phyloP scores from a whole-genome alignment of 495 filamentous ascomycete species.

The Hyphodiscus hymeniophilus region DNA sequence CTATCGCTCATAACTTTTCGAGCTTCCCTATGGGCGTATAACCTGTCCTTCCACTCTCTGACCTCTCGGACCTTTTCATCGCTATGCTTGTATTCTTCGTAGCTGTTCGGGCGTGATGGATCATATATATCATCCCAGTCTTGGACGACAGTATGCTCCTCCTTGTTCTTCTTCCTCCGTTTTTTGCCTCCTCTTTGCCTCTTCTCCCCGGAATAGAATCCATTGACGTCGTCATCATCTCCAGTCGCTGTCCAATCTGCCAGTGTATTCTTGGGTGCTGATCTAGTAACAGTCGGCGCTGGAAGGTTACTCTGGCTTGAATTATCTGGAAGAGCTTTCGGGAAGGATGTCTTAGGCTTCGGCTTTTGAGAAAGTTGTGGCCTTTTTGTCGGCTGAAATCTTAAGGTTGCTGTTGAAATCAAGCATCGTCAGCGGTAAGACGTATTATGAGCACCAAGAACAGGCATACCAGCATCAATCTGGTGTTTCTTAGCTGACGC shows the following conservation, averaged over 20 bases:
- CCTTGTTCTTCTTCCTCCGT: conserved; percentile 71
- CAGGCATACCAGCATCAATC: conserved; percentile 63
- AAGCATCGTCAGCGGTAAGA: conserved; percentile 23
- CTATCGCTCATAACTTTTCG: conserved; percentile 37
- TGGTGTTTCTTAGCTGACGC: conserved; percentile 57
- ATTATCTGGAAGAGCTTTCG: conserved; percentile 28
- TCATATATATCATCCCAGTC: conserved; percentile 96
- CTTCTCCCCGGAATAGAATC: conserved; percentile 54
- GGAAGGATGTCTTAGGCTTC: conserved; percentile 48
- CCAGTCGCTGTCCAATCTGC: conserved; percentile 74
- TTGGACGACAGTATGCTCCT: conserved; percentile 49
- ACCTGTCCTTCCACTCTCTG: conserved; percentile 77
- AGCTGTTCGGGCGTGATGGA: conserved; percentile 72
- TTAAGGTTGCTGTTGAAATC: conserved; percentile 52
- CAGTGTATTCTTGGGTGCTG: conserved; percentile 51
- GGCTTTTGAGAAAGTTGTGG: conserved; percentile 68
- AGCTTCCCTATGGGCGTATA: conserved; percentile 63
- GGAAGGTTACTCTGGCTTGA: conserved; percentile 14
- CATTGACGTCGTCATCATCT: conserved; percentile 64
- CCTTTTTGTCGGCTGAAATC: conserved; percentile 79
- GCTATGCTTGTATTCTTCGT: conserved; percentile 77
- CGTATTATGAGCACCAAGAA: conserved; percentile 11
- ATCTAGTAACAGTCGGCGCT: conserved; percentile 33
- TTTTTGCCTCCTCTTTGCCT: conserved; percentile 71
- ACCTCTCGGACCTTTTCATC: conserved; percentile 77